Evolutionary conservation across 768 basidiomycete species (phyloP).

Genomic region (Mycena amicta): DNA sequence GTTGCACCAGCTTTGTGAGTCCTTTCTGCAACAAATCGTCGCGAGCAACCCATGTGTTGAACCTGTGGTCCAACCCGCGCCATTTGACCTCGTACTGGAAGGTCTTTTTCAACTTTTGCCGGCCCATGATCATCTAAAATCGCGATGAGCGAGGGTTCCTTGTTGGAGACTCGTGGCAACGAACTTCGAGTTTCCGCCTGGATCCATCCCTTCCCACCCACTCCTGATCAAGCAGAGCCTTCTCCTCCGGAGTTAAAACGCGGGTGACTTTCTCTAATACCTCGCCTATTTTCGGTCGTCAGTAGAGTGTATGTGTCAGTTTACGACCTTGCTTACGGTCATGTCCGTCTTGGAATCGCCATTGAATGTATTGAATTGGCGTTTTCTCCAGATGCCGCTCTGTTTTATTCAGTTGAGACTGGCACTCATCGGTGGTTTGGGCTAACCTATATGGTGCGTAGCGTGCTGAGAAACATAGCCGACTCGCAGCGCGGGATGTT

Average conservation of each 20-base stretch:
- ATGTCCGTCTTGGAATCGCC: slow-evolving; percentile 98
- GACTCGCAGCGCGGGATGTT: slow-evolving; percentile 90
- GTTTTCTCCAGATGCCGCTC: slow-evolving; percentile 96
- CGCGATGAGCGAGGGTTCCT: neutral
- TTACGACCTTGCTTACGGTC: slow-evolving; percentile 64
- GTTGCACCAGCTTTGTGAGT: slow-evolving; percentile 86
- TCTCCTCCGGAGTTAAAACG: slow-evolving; percentile 86
- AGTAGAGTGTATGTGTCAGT: slow-evolving; percentile 1
- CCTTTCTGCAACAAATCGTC: slow-evolving; percentile 86
- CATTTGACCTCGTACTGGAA: slow-evolving; percentile 93
- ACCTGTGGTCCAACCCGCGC: slow-evolving; percentile 80
- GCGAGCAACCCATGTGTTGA: slow-evolving; percentile 90
- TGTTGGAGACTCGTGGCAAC: no score
- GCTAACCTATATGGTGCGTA: slow-evolving; percentile 79
- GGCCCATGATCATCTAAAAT: slow-evolving; percentile 79
- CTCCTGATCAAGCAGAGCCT: slow-evolving; percentile 73
- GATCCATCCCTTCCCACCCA: slow-evolving; percentile 92
- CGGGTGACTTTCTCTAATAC: slow-evolving; percentile 90
- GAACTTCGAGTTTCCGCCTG: slow-evolving; percentile 86
- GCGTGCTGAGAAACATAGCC: slow-evolving; percentile 98
- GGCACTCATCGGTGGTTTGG: slow-evolving; percentile 19
- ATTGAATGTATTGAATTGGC: slow-evolving; percentile 95
- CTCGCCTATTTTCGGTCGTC: slow-evolving; percentile 57
- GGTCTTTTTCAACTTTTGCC: slow-evolving; percentile 95
- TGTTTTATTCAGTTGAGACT: slow-evolving; percentile 30